Base-by-base conservation (phyloP, 768 basidiomycete species). In the Rhizopogon vinicolor region DNA sequence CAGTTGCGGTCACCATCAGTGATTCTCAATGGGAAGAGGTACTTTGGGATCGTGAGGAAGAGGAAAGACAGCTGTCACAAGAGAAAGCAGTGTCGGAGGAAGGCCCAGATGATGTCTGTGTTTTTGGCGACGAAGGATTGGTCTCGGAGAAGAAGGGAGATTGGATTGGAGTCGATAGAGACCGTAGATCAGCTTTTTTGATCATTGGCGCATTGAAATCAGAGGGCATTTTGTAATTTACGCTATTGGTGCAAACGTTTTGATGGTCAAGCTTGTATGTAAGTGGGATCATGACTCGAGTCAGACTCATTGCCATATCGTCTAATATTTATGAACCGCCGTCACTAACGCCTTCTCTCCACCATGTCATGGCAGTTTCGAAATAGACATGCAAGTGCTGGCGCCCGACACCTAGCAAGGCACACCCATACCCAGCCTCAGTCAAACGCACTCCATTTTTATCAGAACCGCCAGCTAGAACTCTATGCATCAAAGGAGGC, bases 11-110 rank as follows among this genome's bases (percentile, higher is more conserved):
- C 25, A 87, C 87, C 0, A 85, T 89, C 57, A 86, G 84, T 51
- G 87, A 89, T 53, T 75, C 80, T 1, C 86, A 89, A 59, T 91
- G 88, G 90, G 85, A 88, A 51, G 91, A 91, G 60, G 84, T 90
- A 1, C 72, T 91, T 28, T 90, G 85, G 82, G 83, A 87, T 59
- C 75, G 84, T 14, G 88, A 89, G 65, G 84, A 85, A 55, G 83
- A 83, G 50, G 79, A 79, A 52, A 68, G 60, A 54, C 57, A 61
- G 46, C 22, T 49, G 35, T 66, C 67, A 16, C 56, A 51, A 48
- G 66, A 67, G 42, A 60, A 46, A 39, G 54, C 58, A 13, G 64
- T 67, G 3, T 25, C 52, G 4, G 58, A 22, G 5, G 65, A 62
- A 9, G 61, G 68, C 28, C 60, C 60, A 4, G 80, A 87, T 19